A percentile compares a stretch with the other conserved stretches of the same genome.
phyloP scores from a whole-genome alignment of 768 basidiomycete genomes.

The Pleurotus ostreatus region DNA sequence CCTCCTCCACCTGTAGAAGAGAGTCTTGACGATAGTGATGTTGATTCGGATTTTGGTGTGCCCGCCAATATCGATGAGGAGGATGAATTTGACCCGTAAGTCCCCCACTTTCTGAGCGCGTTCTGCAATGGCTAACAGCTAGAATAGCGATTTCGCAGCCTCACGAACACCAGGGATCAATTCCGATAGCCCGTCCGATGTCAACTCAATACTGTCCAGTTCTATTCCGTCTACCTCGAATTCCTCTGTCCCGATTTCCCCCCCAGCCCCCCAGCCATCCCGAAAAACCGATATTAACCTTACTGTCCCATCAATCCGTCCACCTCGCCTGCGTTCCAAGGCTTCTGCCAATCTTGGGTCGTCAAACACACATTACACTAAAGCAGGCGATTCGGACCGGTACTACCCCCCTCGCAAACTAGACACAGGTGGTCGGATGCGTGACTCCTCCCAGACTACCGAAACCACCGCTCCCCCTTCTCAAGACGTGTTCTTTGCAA shows the following conservation, averaged over 20 bases:
- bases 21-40: constrained; percentile 36
- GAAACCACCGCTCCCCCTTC: constrained; percentile 14
- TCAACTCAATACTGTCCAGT: constrained; percentile 54
- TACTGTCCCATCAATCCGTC: not conserved
- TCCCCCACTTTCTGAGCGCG: constrained; percentile 4
- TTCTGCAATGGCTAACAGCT: not conserved
- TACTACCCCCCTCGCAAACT: constrained; percentile 17
- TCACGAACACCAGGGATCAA: constrained; percentile 43
- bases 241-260: constrained; percentile 49
- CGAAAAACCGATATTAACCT: constrained; percentile 7
- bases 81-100: constrained; percentile 81
- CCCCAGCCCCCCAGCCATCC: constrained; percentile 22
- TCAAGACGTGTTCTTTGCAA: constrained; percentile 42
- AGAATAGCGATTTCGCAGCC: constrained; percentile 62
- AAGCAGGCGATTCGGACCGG: constrained; percentile 15
- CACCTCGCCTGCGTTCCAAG: constrained; percentile 8
- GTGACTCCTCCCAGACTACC: constrained; percentile 1
- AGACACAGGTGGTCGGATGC: constrained; percentile 14
- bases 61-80: constrained; percentile 53
- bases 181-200: constrained; percentile 64
- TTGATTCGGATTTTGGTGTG: constrained; percentile 51
- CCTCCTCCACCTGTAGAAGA: constrained; percentile 55
- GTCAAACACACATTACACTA: constrained; percentile 36
- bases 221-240: constrained; percentile 50
- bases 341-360: constrained; percentile 26